Conservation (phyloP, 306 rosid species). For the Cicer judaicum region DNA sequence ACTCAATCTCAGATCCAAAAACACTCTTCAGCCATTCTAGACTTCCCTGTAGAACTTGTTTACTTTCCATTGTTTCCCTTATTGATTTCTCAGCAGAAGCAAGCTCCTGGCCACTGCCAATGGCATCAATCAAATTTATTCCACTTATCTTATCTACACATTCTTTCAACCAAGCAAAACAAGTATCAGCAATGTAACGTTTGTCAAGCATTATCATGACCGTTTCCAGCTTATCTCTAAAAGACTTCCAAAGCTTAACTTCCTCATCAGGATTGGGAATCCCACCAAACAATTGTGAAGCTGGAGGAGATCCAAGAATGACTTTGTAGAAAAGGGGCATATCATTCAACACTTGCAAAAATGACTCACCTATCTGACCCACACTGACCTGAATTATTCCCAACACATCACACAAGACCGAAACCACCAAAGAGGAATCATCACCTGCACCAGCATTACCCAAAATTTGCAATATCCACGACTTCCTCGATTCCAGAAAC, state of each 20-base stretch:
- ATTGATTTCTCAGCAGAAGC: conserved; percentile 88
- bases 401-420: conserved; percentile 79
- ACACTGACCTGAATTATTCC: conserved; percentile 86
- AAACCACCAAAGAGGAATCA: conserved; percentile 62
- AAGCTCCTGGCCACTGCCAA: conserved; percentile 75
- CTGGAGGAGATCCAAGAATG: conserved; percentile 78
- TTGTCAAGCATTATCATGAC: conserved; percentile 76
- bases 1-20: conserved; percentile 90
- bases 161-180: conserved; percentile 78
- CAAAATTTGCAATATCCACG: conserved; percentile 72
- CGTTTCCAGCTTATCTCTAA: conserved; percentile 77
- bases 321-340: conserved; percentile 92
- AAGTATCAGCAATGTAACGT: conserved; percentile 67
- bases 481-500: conserved; percentile 83
- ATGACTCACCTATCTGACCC: conserved; percentile 94
- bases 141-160: conserved; percentile 79
- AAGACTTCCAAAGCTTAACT: conserved; percentile 89
- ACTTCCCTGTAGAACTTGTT: conserved; percentile 85
- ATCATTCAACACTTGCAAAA: conserved; percentile 85
- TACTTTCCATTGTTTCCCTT: conserved; percentile 92
- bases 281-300: conserved; percentile 90
- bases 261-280: conserved; percentile 96
- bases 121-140: conserved; percentile 70
- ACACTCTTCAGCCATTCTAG: conserved; percentile 95
- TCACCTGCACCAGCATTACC: conserved; percentile 57